A percentile compares a stretch with the other conserved stretches of the same genome.
Conservation (phyloP, 2,329 filamentous ascomycete species). For the Lasiodiplodia citricola region DNA sequence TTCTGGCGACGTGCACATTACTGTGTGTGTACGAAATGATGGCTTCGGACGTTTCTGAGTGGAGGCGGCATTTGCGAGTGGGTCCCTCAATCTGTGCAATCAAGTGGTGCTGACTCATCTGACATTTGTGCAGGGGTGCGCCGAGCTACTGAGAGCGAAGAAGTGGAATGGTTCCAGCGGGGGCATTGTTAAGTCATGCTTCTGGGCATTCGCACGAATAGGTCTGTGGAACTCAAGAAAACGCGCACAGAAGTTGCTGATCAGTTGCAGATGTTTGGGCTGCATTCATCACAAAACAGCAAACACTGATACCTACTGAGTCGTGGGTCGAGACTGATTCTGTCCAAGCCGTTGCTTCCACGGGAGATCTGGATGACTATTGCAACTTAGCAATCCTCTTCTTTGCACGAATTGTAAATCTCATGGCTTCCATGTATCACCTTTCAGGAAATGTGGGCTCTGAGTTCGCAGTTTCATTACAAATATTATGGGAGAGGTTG, state of each 20-base stretch:
- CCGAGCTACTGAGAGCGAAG: neutral
- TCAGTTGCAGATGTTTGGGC: constrained; percentile 5
- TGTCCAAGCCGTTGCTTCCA: neutral
- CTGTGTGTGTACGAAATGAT: constrained; percentile 19
- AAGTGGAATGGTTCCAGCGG: neutral
- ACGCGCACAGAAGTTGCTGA: neutral
- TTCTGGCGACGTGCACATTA: neutral
- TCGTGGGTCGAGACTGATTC: neutral
- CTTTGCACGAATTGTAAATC: neutral
- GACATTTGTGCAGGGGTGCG: neutral
- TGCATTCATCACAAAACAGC: neutral
- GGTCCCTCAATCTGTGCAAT: too few species aligned
- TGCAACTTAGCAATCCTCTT: constrained; percentile 5
- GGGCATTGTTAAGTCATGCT: neutral
- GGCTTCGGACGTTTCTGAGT: neutral
- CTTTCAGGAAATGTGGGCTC: neutral
- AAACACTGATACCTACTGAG: constrained; percentile 8
- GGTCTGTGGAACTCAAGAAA: neutral
- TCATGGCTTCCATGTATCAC: neutral
- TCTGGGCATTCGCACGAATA: constrained; percentile 17
- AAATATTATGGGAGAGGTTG: neutral
- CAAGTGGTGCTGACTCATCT: too few species aligned
- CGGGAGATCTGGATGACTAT: neutral
- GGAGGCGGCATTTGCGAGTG: neutral
- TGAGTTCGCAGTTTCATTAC: neutral